Evolutionary conservation across 1,284 basidiomycete genomes (phyloP).

Genomic region (Ustilago cynodontis): DNA sequence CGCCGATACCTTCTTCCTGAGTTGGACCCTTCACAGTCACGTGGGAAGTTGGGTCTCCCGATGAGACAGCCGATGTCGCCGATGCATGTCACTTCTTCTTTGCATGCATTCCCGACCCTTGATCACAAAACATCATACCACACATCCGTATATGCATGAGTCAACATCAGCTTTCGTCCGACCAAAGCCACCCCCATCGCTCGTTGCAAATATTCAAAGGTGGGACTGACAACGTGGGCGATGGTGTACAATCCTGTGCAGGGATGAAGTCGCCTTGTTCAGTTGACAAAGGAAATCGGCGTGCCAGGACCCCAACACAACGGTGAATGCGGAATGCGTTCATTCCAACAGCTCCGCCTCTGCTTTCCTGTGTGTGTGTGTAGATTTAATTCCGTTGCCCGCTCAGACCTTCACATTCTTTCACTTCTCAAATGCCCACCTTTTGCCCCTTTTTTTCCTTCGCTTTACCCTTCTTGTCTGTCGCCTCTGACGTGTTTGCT

Average conservation of each 20-base stretch:
- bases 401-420: constrained; percentile 1
- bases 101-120: no score
- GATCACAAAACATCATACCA: no score
- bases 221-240: no score
- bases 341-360: background rate
- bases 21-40: constrained; percentile 12
- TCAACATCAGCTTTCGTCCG: no score
- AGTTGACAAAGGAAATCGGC: no score
- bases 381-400: constrained; percentile 8
- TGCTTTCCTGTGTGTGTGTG: background rate
- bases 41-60: background rate
- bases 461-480: no score
- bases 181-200: no score
- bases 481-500: constrained; percentile 5
- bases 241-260: no score
- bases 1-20: constrained; percentile 10
- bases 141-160: no score
- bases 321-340: background rate
- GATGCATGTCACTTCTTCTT: background rate
- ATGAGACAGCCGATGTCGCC: background rate
- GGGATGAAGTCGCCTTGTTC: no score
- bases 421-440: background rate
- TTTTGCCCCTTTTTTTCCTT: background rate
- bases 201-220: no score
- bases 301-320: background rate